phyloP scores from a whole-genome alignment of 1,284 basidiomycete genomes.

The Heliocybe sulcata region DNA sequence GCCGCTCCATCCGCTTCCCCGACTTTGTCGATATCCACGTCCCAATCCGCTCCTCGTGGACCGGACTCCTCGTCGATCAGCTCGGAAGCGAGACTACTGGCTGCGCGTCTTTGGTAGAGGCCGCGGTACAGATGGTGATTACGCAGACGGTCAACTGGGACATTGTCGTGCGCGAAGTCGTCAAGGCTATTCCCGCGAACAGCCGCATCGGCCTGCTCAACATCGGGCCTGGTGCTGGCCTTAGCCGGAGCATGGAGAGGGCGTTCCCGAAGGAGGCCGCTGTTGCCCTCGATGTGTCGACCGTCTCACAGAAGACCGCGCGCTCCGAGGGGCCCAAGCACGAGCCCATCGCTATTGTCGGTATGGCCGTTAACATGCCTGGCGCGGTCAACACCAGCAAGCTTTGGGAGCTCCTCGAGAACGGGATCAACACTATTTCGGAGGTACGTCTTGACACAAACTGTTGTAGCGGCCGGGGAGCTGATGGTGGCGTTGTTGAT shows the following conservation, averaged over 20 bases:
- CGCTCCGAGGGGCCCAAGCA: conserved; percentile 21
- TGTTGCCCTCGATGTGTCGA: conserved; percentile 22
- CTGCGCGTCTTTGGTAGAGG: conserved; percentile 30
- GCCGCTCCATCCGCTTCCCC: conserved; percentile 43
- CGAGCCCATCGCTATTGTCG: conserved; percentile 61
- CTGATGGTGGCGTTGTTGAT: background rate
- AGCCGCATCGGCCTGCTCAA: conserved; percentile 35
- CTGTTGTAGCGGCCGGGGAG: conserved; percentile 2
- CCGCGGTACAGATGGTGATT: conserved; percentile 52
- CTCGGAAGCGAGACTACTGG: conserved; percentile 6
- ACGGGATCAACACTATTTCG: conserved; percentile 49
- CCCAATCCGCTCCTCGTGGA: conserved; percentile 41
- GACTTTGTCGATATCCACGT: conserved; percentile 32
- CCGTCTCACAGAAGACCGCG: conserved; percentile 5
- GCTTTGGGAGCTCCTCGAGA: conserved; percentile 53
- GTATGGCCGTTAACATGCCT: conserved; percentile 63
- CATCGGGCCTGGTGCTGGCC: conserved; percentile 44
- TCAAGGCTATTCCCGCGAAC: conserved; percentile 15
- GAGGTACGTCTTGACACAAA: conserved; percentile 32
- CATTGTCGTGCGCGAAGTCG: conserved; percentile 26
- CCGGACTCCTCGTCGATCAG: conserved; percentile 29
- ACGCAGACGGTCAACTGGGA: conserved; percentile 51
- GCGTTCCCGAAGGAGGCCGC: conserved; percentile 19
- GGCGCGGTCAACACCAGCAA: conserved; percentile 38
- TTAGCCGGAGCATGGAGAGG: conserved; percentile 33